Conservation (phyloP, 306 rosid genomes). For the Sicyos baderoa region DNA sequence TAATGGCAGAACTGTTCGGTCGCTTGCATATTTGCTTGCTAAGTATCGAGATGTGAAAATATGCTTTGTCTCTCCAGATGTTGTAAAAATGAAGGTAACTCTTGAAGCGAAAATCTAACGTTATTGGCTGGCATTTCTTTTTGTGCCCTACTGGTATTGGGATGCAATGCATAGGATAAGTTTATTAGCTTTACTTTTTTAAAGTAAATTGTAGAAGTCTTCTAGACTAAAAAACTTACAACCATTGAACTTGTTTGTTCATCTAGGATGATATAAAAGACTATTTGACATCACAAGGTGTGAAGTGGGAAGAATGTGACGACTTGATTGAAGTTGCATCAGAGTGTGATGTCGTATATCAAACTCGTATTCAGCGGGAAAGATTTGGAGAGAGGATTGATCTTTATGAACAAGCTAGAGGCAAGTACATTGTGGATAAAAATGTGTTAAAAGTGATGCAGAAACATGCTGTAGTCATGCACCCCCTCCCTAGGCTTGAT, state of each 20-base stretch:
- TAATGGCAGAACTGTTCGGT: conserved; percentile 28
- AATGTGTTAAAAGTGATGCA: conserved; percentile 56
- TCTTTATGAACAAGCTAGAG: conserved; percentile 74
- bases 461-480: conserved; percentile 77
- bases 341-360: conserved; percentile 76
- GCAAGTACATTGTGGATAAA: conserved; percentile 68
- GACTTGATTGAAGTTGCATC: conserved; percentile 78
- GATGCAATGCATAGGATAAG: neutral
- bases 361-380: conserved; percentile 37
- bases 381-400: conserved; percentile 41
- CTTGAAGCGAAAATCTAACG: neutral
- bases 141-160: neutral
- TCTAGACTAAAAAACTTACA: neutral
- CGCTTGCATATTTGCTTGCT: conserved; percentile 77
- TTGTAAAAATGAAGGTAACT: conserved; percentile 77
- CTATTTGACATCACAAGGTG: conserved; percentile 52
- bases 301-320: conserved; percentile 76
- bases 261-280: conserved; percentile 77
- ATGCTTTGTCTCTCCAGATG: conserved; percentile 68
- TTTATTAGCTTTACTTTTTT: neutral
- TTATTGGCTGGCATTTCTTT: neutral
- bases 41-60: conserved; percentile 66
- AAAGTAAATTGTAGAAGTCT: neutral
- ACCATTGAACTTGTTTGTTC: conserved; percentile 8
- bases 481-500: conserved; percentile 91